Percentiles rank a stretch among this genome's conserved stretches.
These are phyloP conservation scores for Colletotrichum tanaceti DNA, from an alignment of 2,329 filamentous ascomycete genomes.

Conservation along the genomic window DNA sequence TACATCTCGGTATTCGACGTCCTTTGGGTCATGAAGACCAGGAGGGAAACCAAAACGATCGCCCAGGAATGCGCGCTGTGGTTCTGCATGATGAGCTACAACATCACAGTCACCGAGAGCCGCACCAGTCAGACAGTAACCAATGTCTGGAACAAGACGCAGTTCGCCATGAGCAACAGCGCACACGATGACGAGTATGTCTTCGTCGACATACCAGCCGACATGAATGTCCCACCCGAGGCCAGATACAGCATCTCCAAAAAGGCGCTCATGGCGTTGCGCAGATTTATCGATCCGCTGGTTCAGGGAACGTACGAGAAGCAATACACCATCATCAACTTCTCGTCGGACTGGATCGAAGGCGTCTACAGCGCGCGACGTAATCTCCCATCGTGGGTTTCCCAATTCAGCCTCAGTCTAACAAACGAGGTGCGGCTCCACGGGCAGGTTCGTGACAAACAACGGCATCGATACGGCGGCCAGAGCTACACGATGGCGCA, in stretches of 20 bases:
- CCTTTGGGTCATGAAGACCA: slow-evolving; percentile 46
- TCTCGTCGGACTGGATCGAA: slow-evolving; percentile 54
- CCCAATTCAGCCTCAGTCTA: slow-evolving; percentile 49
- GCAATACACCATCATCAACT: slow-evolving; percentile 45
- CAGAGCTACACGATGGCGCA: slow-evolving; percentile 47
- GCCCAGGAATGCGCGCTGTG: slow-evolving; percentile 52
- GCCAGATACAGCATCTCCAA: slow-evolving; percentile 49
- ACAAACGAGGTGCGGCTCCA: slow-evolving; percentile 52
- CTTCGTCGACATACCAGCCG: slow-evolving; percentile 48
- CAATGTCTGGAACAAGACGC: slow-evolving; percentile 48
- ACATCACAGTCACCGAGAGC: slow-evolving; percentile 47
- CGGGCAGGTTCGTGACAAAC: slow-evolving; percentile 42
- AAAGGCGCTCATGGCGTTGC: slow-evolving; percentile 48
- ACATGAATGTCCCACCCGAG: slow-evolving; percentile 44
- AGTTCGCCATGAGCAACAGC: slow-evolving; percentile 44
- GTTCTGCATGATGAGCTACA: slow-evolving; percentile 52
- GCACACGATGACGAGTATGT: slow-evolving; percentile 47
- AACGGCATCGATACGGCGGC: slow-evolving; percentile 45
- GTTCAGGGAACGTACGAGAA: slow-evolving; percentile 49
- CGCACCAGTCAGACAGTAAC: slow-evolving; percentile 44
- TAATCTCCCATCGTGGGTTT: slow-evolving; percentile 49
- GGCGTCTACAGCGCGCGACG: slow-evolving; percentile 51
- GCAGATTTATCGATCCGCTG: slow-evolving; percentile 49
- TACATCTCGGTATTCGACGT: slow-evolving; percentile 53
- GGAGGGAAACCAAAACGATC: slow-evolving; percentile 38